Base-by-base conservation (phyloP, 768 basidiomycete species). In the Hericium rajendrae region DNA sequence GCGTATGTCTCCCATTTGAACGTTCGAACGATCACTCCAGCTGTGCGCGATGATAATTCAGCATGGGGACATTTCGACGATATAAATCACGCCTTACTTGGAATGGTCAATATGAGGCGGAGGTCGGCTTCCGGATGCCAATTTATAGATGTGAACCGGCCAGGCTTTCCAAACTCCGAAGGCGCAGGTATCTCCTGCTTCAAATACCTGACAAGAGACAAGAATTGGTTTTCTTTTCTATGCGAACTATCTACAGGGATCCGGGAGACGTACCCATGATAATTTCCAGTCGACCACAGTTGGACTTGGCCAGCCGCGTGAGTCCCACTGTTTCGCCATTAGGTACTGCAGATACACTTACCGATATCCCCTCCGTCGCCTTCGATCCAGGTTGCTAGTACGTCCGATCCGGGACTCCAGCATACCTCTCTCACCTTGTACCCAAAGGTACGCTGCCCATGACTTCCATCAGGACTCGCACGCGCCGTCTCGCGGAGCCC, bases 251-350 rank as follows among this genome's bases (percentile, higher is more conserved):
- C 39, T 61, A 22, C 37, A 55, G n/a, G 37, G 50, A 3, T 39
- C 56, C 6, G 2, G 38, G 28, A 6, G 18, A 64, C 67, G 24
- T 62, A 88, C 92, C 97, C 98, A 67, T 97, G 86, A 69, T 97
- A 98, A 67, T 99, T 99, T 32, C 89, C 85, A 6, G 79, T 91
- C 1, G 91, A 88, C 93, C 94, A 99, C 0, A 98, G 73, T 72
- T 99, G 97, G 16, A 98, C 91, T 86, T 67, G 41, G 50, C 54
- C n/a, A 22, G 26, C 37, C 52, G 57, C 48, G 40, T 24, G 53
- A n/a, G 16, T 11, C 43, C 6, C 43, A 5, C 13, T n/a, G 12
- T 46, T 46, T 15, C 12, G 16, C 22, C 43, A 46, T 16, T n/a
- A 6, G 22, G 32, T 32, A 46, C 22, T 22, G n/a, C 15, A 22